Evolutionary conservation across 129 eudicot species (phyloP).

Genomic region (Mikania micrantha): DNA sequence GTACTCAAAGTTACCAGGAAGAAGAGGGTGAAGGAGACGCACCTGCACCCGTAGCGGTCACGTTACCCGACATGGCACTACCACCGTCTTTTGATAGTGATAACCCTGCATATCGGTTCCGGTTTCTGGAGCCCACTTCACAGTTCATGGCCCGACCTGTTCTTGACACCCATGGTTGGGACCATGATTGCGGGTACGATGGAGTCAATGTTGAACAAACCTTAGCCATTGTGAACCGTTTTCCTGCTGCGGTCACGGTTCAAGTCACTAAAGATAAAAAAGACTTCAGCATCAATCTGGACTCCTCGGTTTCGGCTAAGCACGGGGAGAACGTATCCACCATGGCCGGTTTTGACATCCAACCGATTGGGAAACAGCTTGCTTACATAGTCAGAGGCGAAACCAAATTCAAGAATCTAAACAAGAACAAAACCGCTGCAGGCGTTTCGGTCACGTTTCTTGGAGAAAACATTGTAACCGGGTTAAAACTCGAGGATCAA

Average conservation of each 20-base stretch:
- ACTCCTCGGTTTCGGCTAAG: conserved; percentile 66
- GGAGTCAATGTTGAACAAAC: conserved; percentile 82
- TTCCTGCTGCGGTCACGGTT: conserved; percentile 50
- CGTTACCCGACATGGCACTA: conserved; percentile 79
- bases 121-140: conserved; percentile 87
- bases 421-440: conserved; percentile 67
- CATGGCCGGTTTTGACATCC: conserved; percentile 84
- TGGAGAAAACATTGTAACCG: conserved; percentile 81
- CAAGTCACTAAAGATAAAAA: conserved; percentile 85
- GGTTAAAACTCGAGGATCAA: conserved; percentile 85
- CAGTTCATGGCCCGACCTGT: conserved; percentile 86
- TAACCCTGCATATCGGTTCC: conserved; percentile 63
- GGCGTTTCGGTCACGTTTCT: conserved; percentile 69
- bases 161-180: conserved; percentile 87
- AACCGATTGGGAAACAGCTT: conserved; percentile 71
- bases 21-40: conserved; percentile 64
- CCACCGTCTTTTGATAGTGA: conserved; percentile 85
- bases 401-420: conserved; percentile 74
- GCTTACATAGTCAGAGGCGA: conserved; percentile 84
- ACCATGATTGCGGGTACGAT: conserved; percentile 91
- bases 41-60: conserved; percentile 78
- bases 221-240: conserved; percentile 51
- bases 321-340: conserved; percentile 68
- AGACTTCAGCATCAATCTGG: conserved; percentile 75
- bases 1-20: conserved; percentile 20